Conservation (phyloP, 1,284 basidiomycete genomes). For the Ceratobasidium sp. region DNA sequence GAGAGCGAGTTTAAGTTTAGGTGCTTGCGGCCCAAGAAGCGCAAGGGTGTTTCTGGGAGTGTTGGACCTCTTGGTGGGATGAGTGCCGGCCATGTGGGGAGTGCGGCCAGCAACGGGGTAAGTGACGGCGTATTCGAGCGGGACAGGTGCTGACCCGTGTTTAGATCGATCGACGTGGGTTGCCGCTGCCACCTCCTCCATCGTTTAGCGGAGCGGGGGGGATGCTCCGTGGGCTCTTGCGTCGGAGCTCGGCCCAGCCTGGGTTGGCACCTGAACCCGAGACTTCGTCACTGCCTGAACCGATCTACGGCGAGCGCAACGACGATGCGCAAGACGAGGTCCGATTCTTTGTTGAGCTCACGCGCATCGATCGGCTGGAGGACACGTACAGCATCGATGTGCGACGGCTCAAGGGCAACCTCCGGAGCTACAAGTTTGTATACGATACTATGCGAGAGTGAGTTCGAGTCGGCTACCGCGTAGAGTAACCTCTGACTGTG, state of each 20-base stretch:
- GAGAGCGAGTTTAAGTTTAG: constrained; percentile 90
- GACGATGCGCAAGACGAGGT: constrained; percentile 92
- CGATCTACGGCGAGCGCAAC: constrained; percentile 75
- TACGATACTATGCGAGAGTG: constrained; percentile 89
- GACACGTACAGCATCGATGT: constrained; percentile 90
- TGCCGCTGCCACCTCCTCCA: constrained; percentile 76
- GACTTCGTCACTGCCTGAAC: constrained; percentile 54
- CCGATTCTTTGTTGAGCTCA: constrained; percentile 89
- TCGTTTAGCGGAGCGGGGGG: constrained; percentile 69
- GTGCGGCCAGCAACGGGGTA: constrained; percentile 68
- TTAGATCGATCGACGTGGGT: constrained; percentile 81
- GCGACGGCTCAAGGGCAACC: constrained; percentile 86
- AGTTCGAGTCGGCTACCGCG: constrained; percentile 52
- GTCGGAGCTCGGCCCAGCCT: constrained; percentile 81
- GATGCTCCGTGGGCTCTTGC: constrained; percentile 85
- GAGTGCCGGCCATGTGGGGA: constrained; percentile 42
- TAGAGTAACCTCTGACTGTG: not conserved
- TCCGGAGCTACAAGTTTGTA: constrained; percentile 92
- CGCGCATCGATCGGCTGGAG: constrained; percentile 82
- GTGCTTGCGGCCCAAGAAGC: constrained; percentile 76
- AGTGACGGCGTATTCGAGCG: constrained; percentile 50
- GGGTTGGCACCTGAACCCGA: constrained; percentile 45
- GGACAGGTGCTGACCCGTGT: not conserved
- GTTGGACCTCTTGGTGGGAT: constrained; percentile 30
- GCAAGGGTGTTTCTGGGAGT: constrained; percentile 56